Evolutionary conservation across 75 land plant genomes (phyloP), one percentile per base, ranked within the genome.

Genomic region (Pinus tabuliformis): DNA sequence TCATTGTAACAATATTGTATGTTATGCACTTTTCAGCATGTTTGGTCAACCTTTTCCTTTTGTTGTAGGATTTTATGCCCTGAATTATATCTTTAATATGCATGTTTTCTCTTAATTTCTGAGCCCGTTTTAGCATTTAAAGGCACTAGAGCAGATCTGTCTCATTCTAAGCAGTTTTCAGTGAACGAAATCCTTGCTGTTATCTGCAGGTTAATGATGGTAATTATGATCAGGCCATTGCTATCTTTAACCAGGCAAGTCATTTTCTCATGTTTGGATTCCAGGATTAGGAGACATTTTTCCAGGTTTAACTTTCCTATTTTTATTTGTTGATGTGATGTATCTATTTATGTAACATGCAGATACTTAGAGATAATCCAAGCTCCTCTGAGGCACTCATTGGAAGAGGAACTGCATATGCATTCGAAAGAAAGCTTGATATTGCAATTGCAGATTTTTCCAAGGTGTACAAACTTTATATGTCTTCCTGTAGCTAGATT

Each of bases 391-490:
- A 86, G 76, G 98, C 98, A 63, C 81, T 95, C 11, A 87, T 95
- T 75, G 98, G 98, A 80, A 89, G 98, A 83, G 98, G 98, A 58
- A 95, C 98, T 73, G 96, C 98, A 59, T 83, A 91, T 89, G 98
- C 98, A 36, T 95, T 95, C 28, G 88, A 91, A 79, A 78, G 93
- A 72, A 89, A 93, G 73, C 85, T 95, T 33, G 85, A 89, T 33
- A 75, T 79, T 75, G 98, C 98, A 62, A 89, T 95, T 75, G 66
- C 85, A 61, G 98, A 95, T 77, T 95, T 95, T 80, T 85, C 89
- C 26, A 87, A 87, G 98, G 98, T 93, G 75, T 20, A 59, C 14
- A 26, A 22, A 57, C 75, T 8, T 26, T 17, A 52, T 73, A 28
- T 60, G 28, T 30, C 21, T 1, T 80, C 59, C 24, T 75, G 57